Evolutionary conservation across 169 alveolate genomes (phyloP).

Genomic region (Cryptosporidium muris): DNA sequence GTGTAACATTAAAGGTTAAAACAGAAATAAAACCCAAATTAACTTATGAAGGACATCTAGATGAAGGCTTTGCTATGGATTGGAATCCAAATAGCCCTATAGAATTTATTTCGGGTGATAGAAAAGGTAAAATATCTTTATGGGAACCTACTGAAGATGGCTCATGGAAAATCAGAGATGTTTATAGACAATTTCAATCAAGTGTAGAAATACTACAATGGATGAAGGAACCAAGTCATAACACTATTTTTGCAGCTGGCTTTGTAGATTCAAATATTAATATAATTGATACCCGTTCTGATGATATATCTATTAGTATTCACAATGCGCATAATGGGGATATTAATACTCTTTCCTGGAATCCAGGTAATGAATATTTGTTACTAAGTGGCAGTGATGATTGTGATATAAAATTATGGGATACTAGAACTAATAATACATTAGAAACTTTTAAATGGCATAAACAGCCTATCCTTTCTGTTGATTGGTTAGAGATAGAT

Average conservation of each 20-base stretch:
- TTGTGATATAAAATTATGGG: slow-evolving; percentile 51
- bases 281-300: slow-evolving; percentile 33
- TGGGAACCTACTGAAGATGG: slow-evolving; percentile 68
- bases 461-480: slow-evolving; percentile 54
- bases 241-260: slow-evolving; percentile 60
- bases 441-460: slow-evolving; percentile 35
- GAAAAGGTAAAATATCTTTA: slow-evolving; percentile 51
- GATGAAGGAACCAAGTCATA: slow-evolving; percentile 15
- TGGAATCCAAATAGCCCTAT: slow-evolving; percentile 61
- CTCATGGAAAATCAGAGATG: slow-evolving; percentile 21
- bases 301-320: slow-evolving; percentile 20
- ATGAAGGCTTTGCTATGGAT: slow-evolving; percentile 69
- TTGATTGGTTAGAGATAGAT: slow-evolving; percentile 54
- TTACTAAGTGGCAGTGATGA: slow-evolving; percentile 67
- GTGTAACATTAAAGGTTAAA: slow-evolving; percentile 8
- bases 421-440: slow-evolving; percentile 23
- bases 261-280: slow-evolving; percentile 51
- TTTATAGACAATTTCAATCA: slow-evolving; percentile 36
- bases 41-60: slow-evolving; percentile 47
- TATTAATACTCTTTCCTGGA: slow-evolving; percentile 65
- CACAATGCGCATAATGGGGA: slow-evolving; percentile 53
- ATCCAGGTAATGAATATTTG: slow-evolving; percentile 51
- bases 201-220: slow-evolving; percentile 64
- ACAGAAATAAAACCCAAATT: slow-evolving; percentile 38
- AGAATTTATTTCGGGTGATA: slow-evolving; percentile 55